Evolutionary conservation across 495 filamentous ascomycete species (phyloP).

Genomic region (Podospora didyma): DNA sequence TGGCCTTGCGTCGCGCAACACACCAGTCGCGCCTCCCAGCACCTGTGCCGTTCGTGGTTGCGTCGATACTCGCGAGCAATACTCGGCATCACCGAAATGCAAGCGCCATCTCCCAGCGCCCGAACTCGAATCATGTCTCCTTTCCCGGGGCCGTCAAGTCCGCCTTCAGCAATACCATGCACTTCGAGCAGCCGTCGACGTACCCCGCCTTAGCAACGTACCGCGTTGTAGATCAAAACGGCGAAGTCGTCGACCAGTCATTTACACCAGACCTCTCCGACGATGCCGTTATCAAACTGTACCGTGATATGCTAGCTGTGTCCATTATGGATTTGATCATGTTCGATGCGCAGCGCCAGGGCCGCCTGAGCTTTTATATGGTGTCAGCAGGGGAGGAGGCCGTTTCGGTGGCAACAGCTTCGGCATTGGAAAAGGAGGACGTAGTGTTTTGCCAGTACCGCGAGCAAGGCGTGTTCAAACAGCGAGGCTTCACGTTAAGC

Average conservation of each 20-base stretch:
- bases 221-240: slow-evolving; percentile 80
- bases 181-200: slow-evolving; percentile 67
- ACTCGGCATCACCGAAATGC: slow-evolving; percentile 16
- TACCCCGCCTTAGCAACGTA: slow-evolving; percentile 77
- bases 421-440: slow-evolving; percentile 75
- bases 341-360: slow-evolving; percentile 80
- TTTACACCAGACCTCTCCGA: slow-evolving; percentile 60
- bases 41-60: neutral
- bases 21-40: neutral
- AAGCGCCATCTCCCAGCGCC: slow-evolving; percentile 56
- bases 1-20: neutral
- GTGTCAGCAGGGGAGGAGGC: slow-evolving; percentile 96
- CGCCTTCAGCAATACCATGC: slow-evolving; percentile 76
- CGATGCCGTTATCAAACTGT: slow-evolving; percentile 64
- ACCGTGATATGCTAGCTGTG: slow-evolving; percentile 62
- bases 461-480: slow-evolving; percentile 84
- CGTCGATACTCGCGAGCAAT: neutral
- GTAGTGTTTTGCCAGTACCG: slow-evolving; percentile 94
- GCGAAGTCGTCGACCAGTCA: slow-evolving; percentile 67
- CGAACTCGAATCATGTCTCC: slow-evolving; percentile 67
- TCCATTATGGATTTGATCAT: slow-evolving; percentile 93
- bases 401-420: slow-evolving; percentile 81
- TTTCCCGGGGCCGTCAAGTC: slow-evolving; percentile 96
- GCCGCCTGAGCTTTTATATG: slow-evolving; percentile 94
- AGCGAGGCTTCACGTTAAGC: slow-evolving; percentile 80